These are phyloP conservation scores for Pyricularia grisea DNA, from an alignment of 2,329 filamentous ascomycete genomes.

Conservation along the genomic window DNA sequence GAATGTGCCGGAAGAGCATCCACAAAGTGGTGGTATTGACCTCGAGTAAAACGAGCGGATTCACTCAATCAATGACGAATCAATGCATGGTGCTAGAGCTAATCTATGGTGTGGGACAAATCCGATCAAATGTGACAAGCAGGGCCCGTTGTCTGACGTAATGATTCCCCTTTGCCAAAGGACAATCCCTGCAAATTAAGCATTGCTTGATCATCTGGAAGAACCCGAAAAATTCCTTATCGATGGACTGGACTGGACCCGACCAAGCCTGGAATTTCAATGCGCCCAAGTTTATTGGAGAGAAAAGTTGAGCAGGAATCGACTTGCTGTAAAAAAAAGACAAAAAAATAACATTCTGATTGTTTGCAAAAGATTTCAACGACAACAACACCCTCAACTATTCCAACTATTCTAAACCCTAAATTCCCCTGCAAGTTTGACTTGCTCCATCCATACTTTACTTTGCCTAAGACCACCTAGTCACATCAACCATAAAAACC, in stretches of 20 bases:
- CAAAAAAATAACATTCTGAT: not conserved
- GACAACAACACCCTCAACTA: not conserved
- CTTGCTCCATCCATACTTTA: not conserved
- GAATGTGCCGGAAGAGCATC: not conserved
- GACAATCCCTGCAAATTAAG: not conserved
- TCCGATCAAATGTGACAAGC: not conserved
- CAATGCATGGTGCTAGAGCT: not conserved
- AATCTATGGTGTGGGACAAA: not conserved
- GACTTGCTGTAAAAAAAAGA: not conserved
- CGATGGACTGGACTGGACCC: not conserved
- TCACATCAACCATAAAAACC: slow-evolving; percentile 4
- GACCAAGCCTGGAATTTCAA: not conserved
- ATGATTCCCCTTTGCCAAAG: not conserved
- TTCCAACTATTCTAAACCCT: not conserved
- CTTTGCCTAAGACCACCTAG: not conserved
- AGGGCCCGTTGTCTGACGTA: not conserved
- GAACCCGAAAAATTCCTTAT: slow-evolving; percentile 1
- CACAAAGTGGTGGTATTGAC: not conserved
- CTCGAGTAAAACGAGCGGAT: not conserved
- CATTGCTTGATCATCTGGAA: not conserved
- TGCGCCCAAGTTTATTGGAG: not conserved
- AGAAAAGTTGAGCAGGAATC: not conserved
- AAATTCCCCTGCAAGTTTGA: not conserved
- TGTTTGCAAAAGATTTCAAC: not conserved
- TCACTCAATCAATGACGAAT: not conserved